Evolutionary conservation across 805 yeast species (phyloP), one percentile per base, ranked within the genome.

Genomic region (Candida chauliodis): DNA sequence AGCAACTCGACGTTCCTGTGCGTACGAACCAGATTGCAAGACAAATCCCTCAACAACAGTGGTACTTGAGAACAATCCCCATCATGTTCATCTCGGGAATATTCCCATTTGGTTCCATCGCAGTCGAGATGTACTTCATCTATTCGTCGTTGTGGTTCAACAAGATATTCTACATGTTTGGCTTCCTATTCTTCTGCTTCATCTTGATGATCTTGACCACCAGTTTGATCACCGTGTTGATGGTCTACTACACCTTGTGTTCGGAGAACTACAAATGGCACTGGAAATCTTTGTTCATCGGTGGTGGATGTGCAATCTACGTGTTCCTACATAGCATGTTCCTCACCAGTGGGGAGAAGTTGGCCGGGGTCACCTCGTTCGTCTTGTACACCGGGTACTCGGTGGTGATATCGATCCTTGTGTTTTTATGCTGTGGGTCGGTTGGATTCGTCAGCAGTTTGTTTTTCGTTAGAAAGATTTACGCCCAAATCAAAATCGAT

Each of bases 231-330:
- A 82, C 96, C 0, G 69, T 89, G 16, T 69, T 91, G 53, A 75
- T 88, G 60, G 78, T 84, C 19, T 93, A 93, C 61, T 84, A 86
- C 68, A 76, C 88, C 3, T 73, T 93, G 48, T 87, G 95, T 56
- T 69, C 87, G 36, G 99, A 93, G 58, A 87, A 93, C 61, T 90
- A 95, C 71, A 79, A 81, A 60, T 93, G 99, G 99, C 97, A 91
- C 57, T 93, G 99, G 99, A 80, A 90, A 60, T 78, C 95, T 3
- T 64, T 86, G 50, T 77, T 84, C 52, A 76, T 88, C 43, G 86
- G 95, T 19, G 97, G 96, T 30, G 95, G 97, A 22, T 83, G 95
- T 58, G 75, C 95, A 0, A 49, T 82, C 38, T 93, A 91, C 58
- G 82, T 90, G 29, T 87, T 89, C 63, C 49, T 87, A 34, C 96